These are phyloP conservation scores for Endoconidiophora polonica DNA, from an alignment of 2,329 filamentous ascomycete genomes.

Conservation along the genomic window DNA sequence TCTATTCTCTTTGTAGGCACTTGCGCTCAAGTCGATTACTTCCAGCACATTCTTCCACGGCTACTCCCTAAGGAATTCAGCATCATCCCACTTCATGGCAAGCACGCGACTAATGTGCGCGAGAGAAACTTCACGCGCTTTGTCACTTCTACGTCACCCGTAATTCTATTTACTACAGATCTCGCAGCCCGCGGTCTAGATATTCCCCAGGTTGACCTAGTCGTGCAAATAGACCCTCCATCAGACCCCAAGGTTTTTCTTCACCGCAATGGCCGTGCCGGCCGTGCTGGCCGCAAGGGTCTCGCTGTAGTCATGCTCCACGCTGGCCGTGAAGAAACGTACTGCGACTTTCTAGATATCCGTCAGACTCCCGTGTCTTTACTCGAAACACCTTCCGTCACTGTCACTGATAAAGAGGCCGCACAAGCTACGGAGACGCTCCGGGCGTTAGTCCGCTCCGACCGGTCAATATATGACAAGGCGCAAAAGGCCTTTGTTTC, in stretches of 20 bases:
- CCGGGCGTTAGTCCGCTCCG: conserved; percentile 35
- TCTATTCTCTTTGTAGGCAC: conserved; percentile 87
- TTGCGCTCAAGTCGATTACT: conserved; percentile 89
- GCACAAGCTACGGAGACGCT: conserved; percentile 40
- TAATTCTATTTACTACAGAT: conserved; percentile 80
- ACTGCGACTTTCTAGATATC: conserved; percentile 70
- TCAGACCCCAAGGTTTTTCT: conserved; percentile 70
- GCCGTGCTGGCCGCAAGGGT: conserved; percentile 72
- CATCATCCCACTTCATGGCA: conserved; percentile 75
- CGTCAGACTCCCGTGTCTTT: conserved; percentile 67
- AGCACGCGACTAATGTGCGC: conserved; percentile 74
- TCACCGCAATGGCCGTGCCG: conserved; percentile 78
- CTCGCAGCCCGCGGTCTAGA: conserved; percentile 81
- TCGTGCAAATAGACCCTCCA: conserved; percentile 49
- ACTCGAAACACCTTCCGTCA: conserved; percentile 39
- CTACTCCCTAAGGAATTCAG: conserved; percentile 53
- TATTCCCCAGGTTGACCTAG: conserved; percentile 79
- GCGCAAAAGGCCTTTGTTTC: conserved; percentile 84
- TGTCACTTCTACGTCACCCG: conserved; percentile 53
- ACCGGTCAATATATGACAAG: conserved; percentile 58
- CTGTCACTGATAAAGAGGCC: conserved; percentile 45
- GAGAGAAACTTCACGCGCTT: conserved; percentile 78
- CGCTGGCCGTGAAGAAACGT: conserved; percentile 75
- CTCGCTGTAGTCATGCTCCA: conserved; percentile 75
- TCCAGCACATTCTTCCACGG: conserved; percentile 59